Base-by-base conservation (phyloP, 768 basidiomycete species). In the Boletales sp. region DNA sequence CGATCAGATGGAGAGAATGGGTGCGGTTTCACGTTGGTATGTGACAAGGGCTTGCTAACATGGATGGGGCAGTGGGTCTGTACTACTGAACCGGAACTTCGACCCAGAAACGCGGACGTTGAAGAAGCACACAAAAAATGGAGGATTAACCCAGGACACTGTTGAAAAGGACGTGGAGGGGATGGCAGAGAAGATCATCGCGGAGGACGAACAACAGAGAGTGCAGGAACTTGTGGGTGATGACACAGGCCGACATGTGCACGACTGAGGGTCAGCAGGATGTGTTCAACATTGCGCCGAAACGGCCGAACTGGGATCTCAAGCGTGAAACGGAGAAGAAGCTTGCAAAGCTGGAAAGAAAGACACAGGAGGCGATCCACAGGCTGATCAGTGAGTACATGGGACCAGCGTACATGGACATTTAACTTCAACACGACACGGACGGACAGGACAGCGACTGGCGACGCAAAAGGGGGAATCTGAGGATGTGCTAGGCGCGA, bases 221-320 rank as follows among this genome's bases (percentile, higher is more conserved):
- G 81, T 81, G 11, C 87, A 95, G 67, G 95, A 98, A 59, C 74
- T 98, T 64, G 94, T 94, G 65, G 53, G 84, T 64, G n/a, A 71
- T 19, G 4, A 19, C 39, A 42, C 47, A 35, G 25, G 34, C 30
- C 35, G 14, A 37, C n/a, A 25, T 11, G 7, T 38, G 50, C 48
- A 50, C 36, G 33, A 39, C 65, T 65, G 49, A 67, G 42, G 30
- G 19, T 42, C 41, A 46, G 54, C 43, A 95, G 94, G 91, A 95
- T 65, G 76, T 96, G 40, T 90, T 96, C 66, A 98, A 96, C 64
- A 98, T 99, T 58, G 94, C 94, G 19, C 96, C 96, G 4, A 97
- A 94, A 77, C 81, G 94, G 41, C 86, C 91, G 10, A 98, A 95
- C 69, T 95, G 93, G 94, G 93, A 95, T 66, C 74, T 96, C 60